These are phyloP conservation scores for Clonostachys rosea DNA, from an alignment of 2,329 filamentous ascomycete genomes.

Conservation along the genomic window DNA sequence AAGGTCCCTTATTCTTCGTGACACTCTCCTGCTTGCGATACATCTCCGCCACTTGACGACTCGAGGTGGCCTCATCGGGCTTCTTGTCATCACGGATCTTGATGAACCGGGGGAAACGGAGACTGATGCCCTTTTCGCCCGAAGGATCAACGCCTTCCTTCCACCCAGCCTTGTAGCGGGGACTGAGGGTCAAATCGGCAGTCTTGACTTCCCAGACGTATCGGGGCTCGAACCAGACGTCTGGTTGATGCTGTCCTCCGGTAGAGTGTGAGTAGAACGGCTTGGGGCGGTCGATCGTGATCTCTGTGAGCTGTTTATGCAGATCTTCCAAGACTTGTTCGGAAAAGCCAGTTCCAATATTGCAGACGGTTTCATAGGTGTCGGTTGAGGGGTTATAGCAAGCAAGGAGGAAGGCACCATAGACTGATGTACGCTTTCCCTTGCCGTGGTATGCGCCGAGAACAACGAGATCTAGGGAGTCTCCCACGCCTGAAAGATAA, in stretches of 20 bases:
- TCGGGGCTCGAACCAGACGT: constrained; percentile 96
- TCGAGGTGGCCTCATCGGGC: constrained; percentile 81
- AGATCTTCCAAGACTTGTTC: constrained; percentile 91
- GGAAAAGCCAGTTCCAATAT: constrained; percentile 95
- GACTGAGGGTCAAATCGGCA: constrained; percentile 88
- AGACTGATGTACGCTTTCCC: constrained; percentile 92
- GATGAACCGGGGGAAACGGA: constrained; percentile 92
- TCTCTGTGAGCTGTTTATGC: constrained; percentile 67
- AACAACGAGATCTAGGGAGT: constrained; percentile 94
- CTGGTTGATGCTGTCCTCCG: constrained; percentile 87
- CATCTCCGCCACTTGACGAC: constrained; percentile 89
- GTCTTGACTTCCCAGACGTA: constrained; percentile 98
- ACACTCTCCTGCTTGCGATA: constrained; percentile 93
- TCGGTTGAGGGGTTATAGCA: constrained; percentile 83
- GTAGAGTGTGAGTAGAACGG: constrained; percentile 88
- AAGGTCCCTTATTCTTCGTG: constrained; percentile 76
- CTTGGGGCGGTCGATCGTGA: constrained; percentile 85
- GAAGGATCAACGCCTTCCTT: constrained; percentile 71
- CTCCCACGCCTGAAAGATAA: constrained; percentile 88
- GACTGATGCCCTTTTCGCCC: constrained; percentile 74
- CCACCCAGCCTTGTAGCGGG: constrained; percentile 86
- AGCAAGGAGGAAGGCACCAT: constrained; percentile 91
- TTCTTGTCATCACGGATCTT: constrained; percentile 94
- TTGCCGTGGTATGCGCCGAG: constrained; percentile 91
- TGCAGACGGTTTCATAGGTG: constrained; percentile 92